These are phyloP conservation scores for Xylaria scruposa DNA, from an alignment of 495 filamentous ascomycete genomes.

Conservation along the genomic window DNA sequence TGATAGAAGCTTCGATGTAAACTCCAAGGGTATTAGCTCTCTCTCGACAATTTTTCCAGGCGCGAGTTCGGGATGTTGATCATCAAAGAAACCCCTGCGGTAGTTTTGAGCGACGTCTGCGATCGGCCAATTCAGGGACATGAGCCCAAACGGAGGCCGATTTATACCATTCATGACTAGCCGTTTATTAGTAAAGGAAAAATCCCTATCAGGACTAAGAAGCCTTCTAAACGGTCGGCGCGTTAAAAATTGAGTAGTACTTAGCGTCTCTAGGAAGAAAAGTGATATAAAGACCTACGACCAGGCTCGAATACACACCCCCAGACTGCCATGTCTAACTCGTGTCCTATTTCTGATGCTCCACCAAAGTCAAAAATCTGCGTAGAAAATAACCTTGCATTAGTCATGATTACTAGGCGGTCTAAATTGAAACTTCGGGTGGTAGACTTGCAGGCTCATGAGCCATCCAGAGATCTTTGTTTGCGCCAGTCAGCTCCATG, in stretches of 20 bases:
- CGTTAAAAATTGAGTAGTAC: not conserved
- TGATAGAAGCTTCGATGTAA: constrained; percentile 1
- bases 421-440: not conserved
- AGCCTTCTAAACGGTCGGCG: not conserved
- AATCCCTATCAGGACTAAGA: too few species aligned
- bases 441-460: constrained; percentile 9
- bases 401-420: not conserved
- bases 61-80: not conserved
- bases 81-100: not conserved
- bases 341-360: not conserved
- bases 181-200: not conserved
- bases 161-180: not conserved
- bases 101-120: too few species aligned
- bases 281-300: constrained; percentile 4
- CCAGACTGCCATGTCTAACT: not conserved
- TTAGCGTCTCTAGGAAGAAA: not conserved
- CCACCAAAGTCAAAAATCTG: constrained; percentile 11
- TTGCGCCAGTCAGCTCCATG: not conserved
- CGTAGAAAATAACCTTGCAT: not conserved
- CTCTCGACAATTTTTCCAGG: not conserved
- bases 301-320: not conserved
- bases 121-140: not conserved
- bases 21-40: not conserved
- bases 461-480: accelerated
- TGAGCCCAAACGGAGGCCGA: not conserved